A percentile compares a stretch with the other conserved stretches of the same genome.
These are phyloP conservation scores for Macaranga tanarius DNA, from an alignment of 441 rosid species.

Conservation along the genomic window DNA sequence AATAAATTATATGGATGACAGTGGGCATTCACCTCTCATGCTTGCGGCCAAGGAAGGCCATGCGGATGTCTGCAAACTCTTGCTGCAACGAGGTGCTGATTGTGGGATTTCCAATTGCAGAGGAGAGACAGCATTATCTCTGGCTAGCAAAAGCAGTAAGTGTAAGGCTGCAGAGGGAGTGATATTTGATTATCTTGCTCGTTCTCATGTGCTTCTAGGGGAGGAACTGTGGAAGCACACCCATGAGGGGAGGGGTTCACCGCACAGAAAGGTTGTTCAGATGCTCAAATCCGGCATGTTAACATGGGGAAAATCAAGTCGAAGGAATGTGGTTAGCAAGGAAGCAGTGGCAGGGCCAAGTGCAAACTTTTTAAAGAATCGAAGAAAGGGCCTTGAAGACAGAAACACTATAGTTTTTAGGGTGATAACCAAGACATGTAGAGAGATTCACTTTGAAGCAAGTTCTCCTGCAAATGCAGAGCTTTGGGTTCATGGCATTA, in stretches of 20 bases:
- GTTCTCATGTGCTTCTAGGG: conserved; percentile 32
- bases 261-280: conserved; percentile 22
- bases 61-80: conserved; percentile 32
- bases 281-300: conserved; percentile 8
- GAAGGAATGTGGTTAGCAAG: conserved; percentile 35
- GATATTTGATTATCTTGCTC: conserved; percentile 33
- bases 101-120: conserved; percentile 19
- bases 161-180: conserved; percentile 35
- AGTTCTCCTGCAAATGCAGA: not conserved
- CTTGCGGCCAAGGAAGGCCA: conserved; percentile 33
- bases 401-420: conserved; percentile 4
- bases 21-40: conserved; percentile 34
- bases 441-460: conserved; percentile 11
- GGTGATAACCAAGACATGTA: conserved; percentile 2
- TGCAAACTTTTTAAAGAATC: conserved; percentile 26
- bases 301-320: conserved; percentile 23
- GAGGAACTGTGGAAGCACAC: conserved; percentile 38
- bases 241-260: conserved; percentile 31
- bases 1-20: conserved; percentile 29
- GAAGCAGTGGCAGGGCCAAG: conserved; percentile 31
- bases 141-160: conserved; percentile 28
- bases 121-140: conserved; percentile 31
- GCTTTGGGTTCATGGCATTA: conserved; percentile 9
- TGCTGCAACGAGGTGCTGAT: conserved; percentile 32
- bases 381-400: conserved; percentile 12